Evolutionary conservation across 805 yeast genomes (phyloP), one percentile per base, ranked within the genome.

Genomic region (Cyberlindnera euphorbiae): DNA sequence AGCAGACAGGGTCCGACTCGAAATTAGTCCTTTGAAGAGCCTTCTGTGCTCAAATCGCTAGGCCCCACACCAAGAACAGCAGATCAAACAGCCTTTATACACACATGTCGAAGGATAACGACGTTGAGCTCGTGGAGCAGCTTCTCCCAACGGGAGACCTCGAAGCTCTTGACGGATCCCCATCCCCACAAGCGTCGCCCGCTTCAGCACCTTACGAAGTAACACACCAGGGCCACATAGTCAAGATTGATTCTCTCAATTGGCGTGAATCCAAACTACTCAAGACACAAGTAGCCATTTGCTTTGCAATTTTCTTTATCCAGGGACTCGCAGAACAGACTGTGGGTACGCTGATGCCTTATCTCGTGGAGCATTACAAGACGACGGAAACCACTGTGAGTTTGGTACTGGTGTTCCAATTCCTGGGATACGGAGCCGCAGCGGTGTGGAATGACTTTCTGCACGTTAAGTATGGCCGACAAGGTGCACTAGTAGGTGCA

Each of bases 321-420:
- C 55, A 75, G 40, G 87, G 87, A 0, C 50, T 79, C 17, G 64
- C 69, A 5, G 86, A 80, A 46, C 82, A 79, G 50, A 64, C 81
- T 0, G 56, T 77, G 15, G 86, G 86, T 0, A 68, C 83, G 0
- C 51, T 79, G 23, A 59, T 80, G 35, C 82, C 82, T 1, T 59
- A 66, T 26, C 45, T 79, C 8, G 70, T 76, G 39, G 53, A 50
- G 8, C 56, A 71, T 32, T 80, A 77, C 50, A 18, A 59, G 1
- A 64, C 77, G 7, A 61, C 69, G 44, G 74, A 80, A 45, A 55
- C 72, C 1, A 60, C 62, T 19, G 59, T 73, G 1, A 71, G 82
- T 6, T 48, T 67, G 23, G 53, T 79, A 2, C 79, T 77, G 44
- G 53, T 78, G 14, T 63, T 73, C 7, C 71, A 72, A 18, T 70